A percentile compares a stretch with the other conserved stretches of the same genome.
Evolutionary conservation across 2,329 filamentous ascomycete genomes (phyloP).

Genomic region (Colletotrichum truncatum): DNA sequence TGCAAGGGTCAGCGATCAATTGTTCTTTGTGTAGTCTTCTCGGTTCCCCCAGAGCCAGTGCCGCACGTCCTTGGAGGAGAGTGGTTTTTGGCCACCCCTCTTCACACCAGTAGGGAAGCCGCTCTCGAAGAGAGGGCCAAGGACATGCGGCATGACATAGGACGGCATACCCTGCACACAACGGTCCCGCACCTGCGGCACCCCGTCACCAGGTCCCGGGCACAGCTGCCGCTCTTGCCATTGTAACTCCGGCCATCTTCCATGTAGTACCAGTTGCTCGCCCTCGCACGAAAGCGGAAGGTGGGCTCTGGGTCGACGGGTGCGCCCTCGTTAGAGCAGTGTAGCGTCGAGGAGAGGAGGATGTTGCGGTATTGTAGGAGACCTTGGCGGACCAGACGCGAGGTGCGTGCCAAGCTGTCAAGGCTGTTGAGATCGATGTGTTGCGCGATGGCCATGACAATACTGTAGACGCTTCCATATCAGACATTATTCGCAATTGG

Average conservation of each 20-base stretch:
- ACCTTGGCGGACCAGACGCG: slow-evolving; percentile 79
- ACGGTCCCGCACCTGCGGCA: slow-evolving; percentile 81
- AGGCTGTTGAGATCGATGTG: slow-evolving; percentile 88
- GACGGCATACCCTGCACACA: slow-evolving; percentile 77
- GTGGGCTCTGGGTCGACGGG: slow-evolving; percentile 64
- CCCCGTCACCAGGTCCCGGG: slow-evolving; percentile 85
- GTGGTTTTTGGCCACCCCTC: background rate
- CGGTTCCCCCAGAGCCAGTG: slow-evolving; percentile 10
- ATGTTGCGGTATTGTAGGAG: slow-evolving; percentile 81
- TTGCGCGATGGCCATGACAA: slow-evolving; percentile 78
- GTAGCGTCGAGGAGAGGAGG: slow-evolving; percentile 79
- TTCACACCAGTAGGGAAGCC: background rate
- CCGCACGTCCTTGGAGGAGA: background rate
- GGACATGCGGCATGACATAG: slow-evolving; percentile 19
- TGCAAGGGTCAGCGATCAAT: slow-evolving; percentile 17
- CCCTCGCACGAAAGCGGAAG: slow-evolving; percentile 65
- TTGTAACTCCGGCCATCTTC: slow-evolving; percentile 62
- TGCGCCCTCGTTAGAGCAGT: slow-evolving; percentile 77
- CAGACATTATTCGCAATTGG: background rate
- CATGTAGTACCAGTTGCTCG: slow-evolving; percentile 69
- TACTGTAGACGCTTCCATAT: slow-evolving; percentile 56
- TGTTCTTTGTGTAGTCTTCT: background rate
- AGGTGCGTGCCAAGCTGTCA: slow-evolving; percentile 83
- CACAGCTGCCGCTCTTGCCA: slow-evolving; percentile 81
- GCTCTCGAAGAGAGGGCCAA: background rate